These are phyloP conservation scores for Vitis labrusca DNA, from an alignment of 164 flowering plant genomes.

Conservation along the genomic window DNA sequence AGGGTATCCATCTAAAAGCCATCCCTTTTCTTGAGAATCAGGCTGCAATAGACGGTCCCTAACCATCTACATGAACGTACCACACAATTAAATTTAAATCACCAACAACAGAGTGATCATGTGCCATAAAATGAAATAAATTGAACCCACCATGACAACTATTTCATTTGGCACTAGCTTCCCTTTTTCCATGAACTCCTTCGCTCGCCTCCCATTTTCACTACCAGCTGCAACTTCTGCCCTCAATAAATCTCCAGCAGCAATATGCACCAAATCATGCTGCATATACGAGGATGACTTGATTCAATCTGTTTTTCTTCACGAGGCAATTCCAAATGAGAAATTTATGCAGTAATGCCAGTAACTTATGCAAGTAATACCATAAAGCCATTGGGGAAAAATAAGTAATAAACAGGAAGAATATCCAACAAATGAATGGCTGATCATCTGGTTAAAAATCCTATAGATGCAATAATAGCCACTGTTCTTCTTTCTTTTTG, in stretches of 20 bases:
- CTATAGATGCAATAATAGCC: neutral
- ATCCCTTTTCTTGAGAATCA: slow-evolving; percentile 82
- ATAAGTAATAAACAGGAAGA: neutral
- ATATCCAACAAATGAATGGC: neutral
- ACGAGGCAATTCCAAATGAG: slow-evolving; percentile 24
- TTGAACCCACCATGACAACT: slow-evolving; percentile 71
- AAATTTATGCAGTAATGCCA: slow-evolving; percentile 19
- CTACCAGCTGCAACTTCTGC: slow-evolving; percentile 83
- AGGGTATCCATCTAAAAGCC: slow-evolving; percentile 99
- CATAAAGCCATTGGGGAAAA: slow-evolving; percentile 1
- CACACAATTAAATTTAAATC: slow-evolving; percentile 10
- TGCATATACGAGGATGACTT: slow-evolving; percentile 55
- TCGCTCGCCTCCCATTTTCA: slow-evolving; percentile 88
- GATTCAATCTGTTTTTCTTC: slow-evolving; percentile 42
- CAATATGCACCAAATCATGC: slow-evolving; percentile 91
- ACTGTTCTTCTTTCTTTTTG: neutral
- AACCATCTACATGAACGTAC: slow-evolving; percentile 67
- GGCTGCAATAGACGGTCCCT: slow-evolving; percentile 73
- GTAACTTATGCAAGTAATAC: slow-evolving; percentile 2
- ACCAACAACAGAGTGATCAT: slow-evolving; percentile 5
- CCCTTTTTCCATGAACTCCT: slow-evolving; percentile 89
- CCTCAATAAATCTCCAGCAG: slow-evolving; percentile 94
- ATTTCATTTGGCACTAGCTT: slow-evolving; percentile 85
- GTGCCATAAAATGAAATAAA: slow-evolving; percentile 2
- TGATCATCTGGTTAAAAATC: neutral